A percentile compares a stretch with the other conserved stretches of the same genome.
Evolutionary conservation across 1,139 yeast species (phyloP).

Genomic region (Pichia sp.): DNA sequence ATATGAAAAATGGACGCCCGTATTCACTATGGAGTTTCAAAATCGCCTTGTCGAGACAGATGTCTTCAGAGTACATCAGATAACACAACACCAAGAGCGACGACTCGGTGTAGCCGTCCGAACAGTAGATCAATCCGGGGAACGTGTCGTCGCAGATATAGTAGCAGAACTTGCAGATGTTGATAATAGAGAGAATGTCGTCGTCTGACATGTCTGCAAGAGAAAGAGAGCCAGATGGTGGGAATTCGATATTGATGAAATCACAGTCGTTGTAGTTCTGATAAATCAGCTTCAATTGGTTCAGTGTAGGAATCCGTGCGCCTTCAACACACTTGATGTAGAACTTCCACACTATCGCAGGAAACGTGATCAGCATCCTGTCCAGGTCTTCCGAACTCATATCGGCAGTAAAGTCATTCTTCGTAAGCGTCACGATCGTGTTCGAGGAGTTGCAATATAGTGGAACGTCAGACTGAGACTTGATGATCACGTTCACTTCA

Average conservation of each 20-base stretch:
- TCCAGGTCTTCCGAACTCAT: conserved; percentile 20
- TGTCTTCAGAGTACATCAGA: conserved; percentile 60
- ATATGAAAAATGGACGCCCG: conserved; percentile 82
- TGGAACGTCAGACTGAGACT: conserved; percentile 26
- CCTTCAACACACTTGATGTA: conserved; percentile 50
- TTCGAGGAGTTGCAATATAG: conserved; percentile 50
- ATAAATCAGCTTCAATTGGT: conserved; percentile 39
- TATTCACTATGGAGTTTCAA: conserved; percentile 58
- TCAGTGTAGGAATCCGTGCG: conserved; percentile 52
- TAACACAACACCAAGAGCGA: conserved; percentile 71
- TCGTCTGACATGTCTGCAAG: conserved; percentile 64
- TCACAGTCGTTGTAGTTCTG: conserved; percentile 32
- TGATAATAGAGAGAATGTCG: conserved; percentile 56
- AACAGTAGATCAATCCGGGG: conserved; percentile 63
- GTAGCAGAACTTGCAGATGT: conserved; percentile 61
- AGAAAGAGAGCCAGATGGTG: conserved; percentile 81
- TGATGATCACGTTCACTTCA: conserved; percentile 2
- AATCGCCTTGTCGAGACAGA: conserved; percentile 48
- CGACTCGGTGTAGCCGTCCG: conserved; percentile 93
- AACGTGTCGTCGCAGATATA: conserved; percentile 32
- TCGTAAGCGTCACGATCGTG: conserved; percentile 44
- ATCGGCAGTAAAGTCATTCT: conserved; percentile 21
- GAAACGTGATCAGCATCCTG: conserved; percentile 34
- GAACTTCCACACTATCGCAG: conserved; percentile 40
- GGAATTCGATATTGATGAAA: conserved; percentile 57